Evolutionary conservation across 2,329 filamentous ascomycete species (phyloP), one percentile per base, ranked within the genome.

Genomic region (Penicillium sp.): DNA sequence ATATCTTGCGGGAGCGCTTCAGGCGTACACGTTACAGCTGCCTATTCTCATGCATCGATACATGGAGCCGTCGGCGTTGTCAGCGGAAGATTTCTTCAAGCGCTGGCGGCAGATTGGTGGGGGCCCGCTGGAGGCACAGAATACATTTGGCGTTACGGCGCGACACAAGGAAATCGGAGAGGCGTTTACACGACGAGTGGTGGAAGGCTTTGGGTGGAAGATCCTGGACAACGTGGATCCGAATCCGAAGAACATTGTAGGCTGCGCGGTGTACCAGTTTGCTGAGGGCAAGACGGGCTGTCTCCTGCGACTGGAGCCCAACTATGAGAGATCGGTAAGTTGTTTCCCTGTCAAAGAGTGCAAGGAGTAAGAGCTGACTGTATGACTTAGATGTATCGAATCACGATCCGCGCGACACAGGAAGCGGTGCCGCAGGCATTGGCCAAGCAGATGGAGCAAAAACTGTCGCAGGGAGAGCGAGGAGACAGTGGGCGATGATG

Each of bases 71-170:
- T 90, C 93, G 0, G 85, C 93, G 49, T 75, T 98, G 35, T 81
- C 81, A 7, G 82, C 85, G 0, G 93, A 98, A 45, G 93, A 98
- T 65, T 98, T 97, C 72, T 98, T 98, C 80, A 96, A 94, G 76
- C 79, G 94, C 44, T 98, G 93, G 93, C 94, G 95, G 76, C 93
- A 98, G 72, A 97, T 98, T 61, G 93, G 93, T 12, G 88, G 87
- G 4, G 81, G 82, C 2, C 84, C 90, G 1, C 81, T 94, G 28
- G 93, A 98, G 69, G 84, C 87, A 0, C 93, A 98, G 68, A 80
- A 80, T 41, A 88, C 97, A 29, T 94, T 98, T 68, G 82, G 84
- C 0, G n/a, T 67, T 91, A 10, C 70, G 74, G 1, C 77, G 76
- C 24, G 77, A 78, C 77, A 75, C 15, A 75, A 80, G 51, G 82